Evolutionary conservation across 176 grass and related monocot species (phyloP).

Genomic region (Ampelocalamus luodianensis): DNA sequence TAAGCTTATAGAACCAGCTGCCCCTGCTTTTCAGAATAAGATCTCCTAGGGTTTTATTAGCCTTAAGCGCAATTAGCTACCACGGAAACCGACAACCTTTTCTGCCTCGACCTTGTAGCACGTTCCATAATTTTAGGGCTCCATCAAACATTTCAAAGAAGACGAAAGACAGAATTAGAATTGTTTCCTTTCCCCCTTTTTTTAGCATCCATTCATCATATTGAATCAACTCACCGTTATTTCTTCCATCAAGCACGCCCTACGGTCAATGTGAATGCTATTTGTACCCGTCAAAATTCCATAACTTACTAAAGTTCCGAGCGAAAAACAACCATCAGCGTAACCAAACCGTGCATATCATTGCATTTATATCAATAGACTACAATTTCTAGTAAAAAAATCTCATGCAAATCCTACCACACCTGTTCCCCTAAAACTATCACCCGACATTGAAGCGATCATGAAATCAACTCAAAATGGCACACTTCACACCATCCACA

Average conservation of each 20-base stretch:
- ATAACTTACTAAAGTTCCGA: not conserved
- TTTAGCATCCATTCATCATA: not conserved
- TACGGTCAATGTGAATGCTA: not conserved
- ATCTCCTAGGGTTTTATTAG: not conserved
- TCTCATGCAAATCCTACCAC: not conserved
- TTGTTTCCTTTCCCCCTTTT: not conserved
- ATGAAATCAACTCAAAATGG: not conserved
- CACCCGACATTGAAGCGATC: too few species aligned
- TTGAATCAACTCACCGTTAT: not conserved
- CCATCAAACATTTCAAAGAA: constrained; percentile 1
- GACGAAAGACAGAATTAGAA: not conserved
- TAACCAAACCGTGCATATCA: not conserved
- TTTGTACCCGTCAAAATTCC: not conserved
- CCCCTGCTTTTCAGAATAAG: not conserved
- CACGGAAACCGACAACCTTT: not conserved
- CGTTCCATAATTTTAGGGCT: not conserved
- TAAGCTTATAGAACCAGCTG: not conserved
- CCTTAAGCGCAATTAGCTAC: not conserved
- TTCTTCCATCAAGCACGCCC: not conserved
- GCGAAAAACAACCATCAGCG: not conserved
- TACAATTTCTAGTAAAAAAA: not conserved
- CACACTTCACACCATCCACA: not conserved
- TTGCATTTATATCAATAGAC: not conserved
- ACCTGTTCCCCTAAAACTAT: too few species aligned
- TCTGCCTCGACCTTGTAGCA: not conserved